phyloP scores from a whole-genome alignment of 1,284 basidiomycete genomes.

The Ceratobasidium sp. region DNA sequence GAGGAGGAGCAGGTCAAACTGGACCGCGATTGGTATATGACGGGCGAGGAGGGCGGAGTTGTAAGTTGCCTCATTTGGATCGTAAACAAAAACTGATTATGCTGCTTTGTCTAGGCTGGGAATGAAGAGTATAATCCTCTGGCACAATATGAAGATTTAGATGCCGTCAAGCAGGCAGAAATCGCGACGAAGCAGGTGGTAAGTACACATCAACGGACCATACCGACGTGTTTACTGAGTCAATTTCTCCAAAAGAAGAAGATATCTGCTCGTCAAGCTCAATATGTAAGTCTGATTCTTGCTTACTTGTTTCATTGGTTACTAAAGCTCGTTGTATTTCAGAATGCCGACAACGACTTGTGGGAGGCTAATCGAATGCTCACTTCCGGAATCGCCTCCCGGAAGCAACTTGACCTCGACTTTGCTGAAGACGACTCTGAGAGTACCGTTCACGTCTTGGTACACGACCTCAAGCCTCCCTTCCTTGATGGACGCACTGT shows the following conservation, averaged over 20 bases:
- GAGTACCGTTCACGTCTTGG: conserved; percentile 95
- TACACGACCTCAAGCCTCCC: conserved; percentile 97
- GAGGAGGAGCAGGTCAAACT: conserved; percentile 92
- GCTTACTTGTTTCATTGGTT: conserved; percentile 22
- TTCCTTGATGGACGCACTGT: conserved; percentile 97
- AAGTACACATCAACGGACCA: conserved; percentile 52
- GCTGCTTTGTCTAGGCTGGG: conserved; percentile 62
- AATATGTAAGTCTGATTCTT: conserved; percentile 76
- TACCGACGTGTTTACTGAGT: conserved; percentile 24
- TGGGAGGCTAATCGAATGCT: conserved; percentile 99
- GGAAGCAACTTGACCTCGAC: conserved; percentile 85
- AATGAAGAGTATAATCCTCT: conserved; percentile 95
- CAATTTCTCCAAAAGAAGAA: conserved; percentile 68
- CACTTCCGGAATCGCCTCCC: conserved; percentile 92
- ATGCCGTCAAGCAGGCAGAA: conserved; percentile 79
- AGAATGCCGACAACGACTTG: conserved; percentile 97
- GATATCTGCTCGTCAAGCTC: conserved; percentile 91
- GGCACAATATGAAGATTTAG: conserved; percentile 89
- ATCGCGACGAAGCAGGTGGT: conserved; percentile 83
- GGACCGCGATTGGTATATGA: conserved; percentile 94
- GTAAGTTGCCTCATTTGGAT: conserved; percentile 58
- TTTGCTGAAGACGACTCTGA: conserved; percentile 95
- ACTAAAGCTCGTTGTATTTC: conserved; percentile 46
- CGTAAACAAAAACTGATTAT: conserved; percentile 22
- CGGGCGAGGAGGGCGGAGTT: conserved; percentile 84